Percentiles rank a stretch among this genome's conserved stretches.
These are phyloP conservation scores for Mesembryanthemum crystallinum DNA, from an alignment of 148 eudicot genomes.

Conservation along the genomic window DNA sequence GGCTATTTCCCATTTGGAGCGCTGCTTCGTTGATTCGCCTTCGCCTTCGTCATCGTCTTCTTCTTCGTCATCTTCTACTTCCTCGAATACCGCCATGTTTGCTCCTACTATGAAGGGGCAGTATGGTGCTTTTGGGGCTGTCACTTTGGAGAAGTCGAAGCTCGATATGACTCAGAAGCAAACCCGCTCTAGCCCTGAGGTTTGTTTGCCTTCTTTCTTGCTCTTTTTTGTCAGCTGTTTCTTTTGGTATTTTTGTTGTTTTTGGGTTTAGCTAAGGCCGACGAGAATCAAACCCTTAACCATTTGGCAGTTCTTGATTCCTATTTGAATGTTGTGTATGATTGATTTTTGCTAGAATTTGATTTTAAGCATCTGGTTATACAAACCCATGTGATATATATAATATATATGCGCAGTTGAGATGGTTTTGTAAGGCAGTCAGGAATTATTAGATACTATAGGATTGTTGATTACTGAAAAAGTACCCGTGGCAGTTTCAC, in stretches of 20 bases:
- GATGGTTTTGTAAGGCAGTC: too few relatives aligned
- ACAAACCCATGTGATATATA: too few relatives aligned
- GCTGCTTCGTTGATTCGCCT: constrained; percentile 48
- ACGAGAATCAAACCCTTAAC: too few relatives aligned
- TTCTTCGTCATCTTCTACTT: constrained; percentile 28
- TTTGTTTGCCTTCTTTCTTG: neutral
- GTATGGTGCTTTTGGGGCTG: constrained; percentile 57
- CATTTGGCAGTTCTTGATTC: too few relatives aligned
- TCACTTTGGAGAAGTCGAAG: constrained; percentile 75
- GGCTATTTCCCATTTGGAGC: constrained; percentile 45
- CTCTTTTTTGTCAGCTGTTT: too few relatives aligned
- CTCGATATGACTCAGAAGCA: constrained; percentile 59
- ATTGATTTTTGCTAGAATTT: neutral
- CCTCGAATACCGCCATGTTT: constrained; percentile 11
- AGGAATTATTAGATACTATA: too few relatives aligned
- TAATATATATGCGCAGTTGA: too few relatives aligned
- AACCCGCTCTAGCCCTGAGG: constrained; percentile 61
- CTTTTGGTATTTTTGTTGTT: neutral
- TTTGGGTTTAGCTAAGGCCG: neutral
- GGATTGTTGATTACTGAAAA: too few relatives aligned
- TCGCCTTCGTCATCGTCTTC: constrained; percentile 28
- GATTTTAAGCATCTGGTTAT: neutral
- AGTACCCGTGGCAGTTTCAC: too few relatives aligned
- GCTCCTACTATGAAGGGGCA: constrained; percentile 56
- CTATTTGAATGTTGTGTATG: neutral